Evolutionary conservation across 2,329 filamentous ascomycete species (phyloP).

Genomic region (Calonectria montana): DNA sequence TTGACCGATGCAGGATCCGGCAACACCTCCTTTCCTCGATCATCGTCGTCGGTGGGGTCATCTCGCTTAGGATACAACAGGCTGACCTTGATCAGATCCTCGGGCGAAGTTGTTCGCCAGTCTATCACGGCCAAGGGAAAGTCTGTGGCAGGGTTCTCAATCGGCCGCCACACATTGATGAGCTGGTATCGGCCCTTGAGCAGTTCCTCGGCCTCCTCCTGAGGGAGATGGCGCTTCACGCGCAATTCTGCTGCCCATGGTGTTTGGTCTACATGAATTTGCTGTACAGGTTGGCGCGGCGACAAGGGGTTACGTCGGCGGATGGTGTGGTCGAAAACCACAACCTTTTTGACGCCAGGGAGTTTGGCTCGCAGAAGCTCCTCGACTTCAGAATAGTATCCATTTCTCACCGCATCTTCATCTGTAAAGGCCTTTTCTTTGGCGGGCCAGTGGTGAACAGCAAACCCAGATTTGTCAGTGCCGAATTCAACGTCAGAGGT

Average conservation of each 20-base stretch:
- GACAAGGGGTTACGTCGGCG: constrained; percentile 64
- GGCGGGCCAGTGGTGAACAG: constrained; percentile 47
- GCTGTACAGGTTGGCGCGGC: constrained; percentile 73
- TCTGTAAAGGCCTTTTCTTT: constrained; percentile 66
- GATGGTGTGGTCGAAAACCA: constrained; percentile 81
- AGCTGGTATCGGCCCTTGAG: constrained; percentile 59
- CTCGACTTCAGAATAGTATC: constrained; percentile 74
- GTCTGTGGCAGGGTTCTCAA: constrained; percentile 39
- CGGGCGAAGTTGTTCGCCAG: constrained; percentile 36
- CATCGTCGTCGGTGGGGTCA: constrained; percentile 33
- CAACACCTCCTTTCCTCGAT: constrained; percentile 37
- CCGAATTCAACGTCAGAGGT: constrained; percentile 30
- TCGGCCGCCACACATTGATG: constrained; percentile 60
- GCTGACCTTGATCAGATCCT: constrained; percentile 39
- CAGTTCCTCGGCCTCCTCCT: constrained; percentile 53
- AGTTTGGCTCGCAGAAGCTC: constrained; percentile 65
- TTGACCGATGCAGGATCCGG: constrained; percentile 30
- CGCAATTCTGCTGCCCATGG: constrained; percentile 69
- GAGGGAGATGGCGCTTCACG: constrained; percentile 69
- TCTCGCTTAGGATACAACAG: constrained; percentile 38
- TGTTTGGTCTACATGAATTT: constrained; percentile 80
- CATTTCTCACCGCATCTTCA: constrained; percentile 63
- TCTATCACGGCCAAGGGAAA: constrained; percentile 40
- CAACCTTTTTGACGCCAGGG: constrained; percentile 67
- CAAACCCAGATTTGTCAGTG: constrained; percentile 40